Base-by-base conservation (phyloP, 177 flowering plant genomes). In the Telopea speciosissima region DNA sequence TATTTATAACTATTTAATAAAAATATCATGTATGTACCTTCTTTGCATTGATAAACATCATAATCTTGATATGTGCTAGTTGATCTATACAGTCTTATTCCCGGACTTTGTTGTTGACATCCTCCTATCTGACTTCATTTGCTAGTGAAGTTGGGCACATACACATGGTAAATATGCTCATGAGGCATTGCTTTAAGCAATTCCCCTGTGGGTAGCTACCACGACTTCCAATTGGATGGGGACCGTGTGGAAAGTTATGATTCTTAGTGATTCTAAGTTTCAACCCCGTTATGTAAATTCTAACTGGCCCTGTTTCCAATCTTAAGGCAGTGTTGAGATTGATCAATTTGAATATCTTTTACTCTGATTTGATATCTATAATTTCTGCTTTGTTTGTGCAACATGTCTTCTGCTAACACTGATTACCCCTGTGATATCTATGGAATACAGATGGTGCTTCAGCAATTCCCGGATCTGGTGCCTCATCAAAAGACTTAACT, bases 381-480 rank as follows among this genome's bases (percentile, higher is more conserved):
- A n/a, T 25, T 61, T 49, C 25, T 68, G 25, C 33, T 62, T 63
- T 68, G 44, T 16, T 68, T 14, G 24, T 19, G 24, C 24, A 7
- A 12, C 24, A 19, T 70, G 36, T 62, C 69, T 45, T 62, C 72
- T 6, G 40, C 9, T 62, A 62, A 66, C 31, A 66, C 54, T 36
- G 60, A 67, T 49, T 22, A 67, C 26, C 56, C 31, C 19, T 25
- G 42, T 70, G 44, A 49, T 52, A 36, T 52, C 60, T 36, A 36
- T 49, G 21, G 77, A 87, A 72, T 40, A 59, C 87, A 70, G 96
- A 84, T 75, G 81, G 80, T 49, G 59, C 68, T 64, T 69, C 86
- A 66, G 88, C 85, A 0, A 42, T 83, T 72, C 69, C 86, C 65
- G 71, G 80, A 60, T 74, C 83, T 7, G 78, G 71, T 62, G 66